Evolutionary conservation across 1,284 basidiomycete species (phyloP).

Genomic region (Rhodotorula sp.): DNA sequence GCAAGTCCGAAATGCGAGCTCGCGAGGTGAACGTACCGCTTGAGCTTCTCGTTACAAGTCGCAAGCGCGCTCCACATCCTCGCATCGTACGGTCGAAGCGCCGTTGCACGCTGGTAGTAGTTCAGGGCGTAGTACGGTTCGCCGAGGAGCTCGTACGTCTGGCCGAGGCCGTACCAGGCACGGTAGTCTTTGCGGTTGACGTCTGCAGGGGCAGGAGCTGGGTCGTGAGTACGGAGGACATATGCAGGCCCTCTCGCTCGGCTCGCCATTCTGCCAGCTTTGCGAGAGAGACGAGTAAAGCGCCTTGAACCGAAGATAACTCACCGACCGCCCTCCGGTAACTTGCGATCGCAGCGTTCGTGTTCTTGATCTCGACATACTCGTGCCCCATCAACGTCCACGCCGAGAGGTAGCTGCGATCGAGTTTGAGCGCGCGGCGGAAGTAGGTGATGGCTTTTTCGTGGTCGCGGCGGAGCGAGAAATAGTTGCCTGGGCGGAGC

Average conservation of each 20-base stretch:
- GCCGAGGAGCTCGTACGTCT: constrained; percentile 93
- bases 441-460: constrained; percentile 97
- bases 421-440: constrained; percentile 86
- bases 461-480: constrained; percentile 87
- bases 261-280: too few species aligned
- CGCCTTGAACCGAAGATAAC: constrained; percentile 44
- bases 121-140: constrained; percentile 95
- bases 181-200: constrained; percentile 95
- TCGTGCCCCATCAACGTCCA: constrained; percentile 99
- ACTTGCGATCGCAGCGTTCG: constrained; percentile 96
- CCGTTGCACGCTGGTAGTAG: constrained; percentile 95
- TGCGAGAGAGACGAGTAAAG: not conserved
- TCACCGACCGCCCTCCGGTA: constrained; percentile 91
- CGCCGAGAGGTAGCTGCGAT: constrained; percentile 89
- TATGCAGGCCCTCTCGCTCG: not conserved
- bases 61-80: constrained; percentile 95
- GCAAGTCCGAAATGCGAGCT: not conserved
- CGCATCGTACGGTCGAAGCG: constrained; percentile 90
- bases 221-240: too few species aligned
- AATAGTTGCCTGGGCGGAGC: constrained; percentile 76
- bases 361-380: constrained; percentile 98
- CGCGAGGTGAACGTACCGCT: constrained; percentile 58
- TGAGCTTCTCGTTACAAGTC: constrained; percentile 88
- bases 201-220: constrained; percentile 55
- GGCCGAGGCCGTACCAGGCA: constrained; percentile 97